These are phyloP conservation scores for Alternaria alternata DNA, from an alignment of 2,329 filamentous ascomycete species.

Conservation along the genomic window DNA sequence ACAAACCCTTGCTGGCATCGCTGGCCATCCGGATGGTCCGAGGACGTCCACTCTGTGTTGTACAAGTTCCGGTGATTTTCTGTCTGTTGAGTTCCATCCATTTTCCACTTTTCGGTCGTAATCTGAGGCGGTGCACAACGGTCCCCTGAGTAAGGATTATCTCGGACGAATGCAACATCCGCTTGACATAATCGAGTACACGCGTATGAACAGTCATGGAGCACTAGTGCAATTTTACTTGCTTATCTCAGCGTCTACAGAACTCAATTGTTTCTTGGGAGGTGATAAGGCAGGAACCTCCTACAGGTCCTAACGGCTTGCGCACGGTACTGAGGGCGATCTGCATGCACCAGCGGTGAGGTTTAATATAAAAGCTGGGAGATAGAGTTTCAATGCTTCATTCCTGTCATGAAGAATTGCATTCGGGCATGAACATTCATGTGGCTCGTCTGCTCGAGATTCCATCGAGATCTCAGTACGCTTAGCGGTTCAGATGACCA, in stretches of 20 bases:
- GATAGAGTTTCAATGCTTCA: neutral
- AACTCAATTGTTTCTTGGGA: neutral
- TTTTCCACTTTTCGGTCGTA: slow-evolving; percentile 1
- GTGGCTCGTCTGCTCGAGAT: neutral
- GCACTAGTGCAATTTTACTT: neutral
- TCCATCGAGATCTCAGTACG: neutral
- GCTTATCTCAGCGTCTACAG: neutral
- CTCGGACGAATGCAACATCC: neutral
- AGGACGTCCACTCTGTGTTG: neutral
- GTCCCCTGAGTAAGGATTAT: neutral
- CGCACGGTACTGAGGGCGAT: neutral
- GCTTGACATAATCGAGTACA: neutral
- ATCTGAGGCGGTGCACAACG: slow-evolving; percentile 1
- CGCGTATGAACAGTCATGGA: neutral
- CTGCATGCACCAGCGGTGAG: neutral
- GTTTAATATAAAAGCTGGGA: neutral
- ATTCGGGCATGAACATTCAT: neutral
- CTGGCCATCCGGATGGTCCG: neutral
- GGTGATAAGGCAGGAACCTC: neutral
- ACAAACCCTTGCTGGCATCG: neutral
- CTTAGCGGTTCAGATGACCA: neutral
- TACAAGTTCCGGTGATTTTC: neutral
- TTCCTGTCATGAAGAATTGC: neutral
- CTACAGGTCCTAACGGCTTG: neutral
- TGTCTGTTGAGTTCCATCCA: neutral